Conservation (phyloP, 257 asterid genomes). For the Haberlea rhodopensis region DNA sequence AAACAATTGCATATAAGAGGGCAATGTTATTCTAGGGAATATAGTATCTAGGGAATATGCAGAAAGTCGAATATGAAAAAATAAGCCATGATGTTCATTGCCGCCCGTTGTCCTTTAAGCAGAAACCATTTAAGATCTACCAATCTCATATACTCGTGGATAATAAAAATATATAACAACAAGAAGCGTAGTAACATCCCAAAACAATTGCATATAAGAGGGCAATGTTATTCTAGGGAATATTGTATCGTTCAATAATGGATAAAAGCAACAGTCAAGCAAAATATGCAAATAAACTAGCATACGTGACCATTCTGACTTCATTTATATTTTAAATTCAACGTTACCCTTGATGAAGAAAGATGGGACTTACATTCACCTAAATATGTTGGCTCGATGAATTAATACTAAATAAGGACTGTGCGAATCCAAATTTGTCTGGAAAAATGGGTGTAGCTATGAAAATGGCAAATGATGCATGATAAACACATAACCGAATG, state of each 20-base stretch:
- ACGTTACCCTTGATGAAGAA: neutral
- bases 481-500: neutral
- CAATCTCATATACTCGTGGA: too few species aligned
- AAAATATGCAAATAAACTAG: neutral
- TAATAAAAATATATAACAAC: too few species aligned
- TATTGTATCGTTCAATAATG: constrained; percentile 2
- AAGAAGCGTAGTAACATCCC: neutral
- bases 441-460: neutral
- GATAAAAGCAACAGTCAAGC: constrained; percentile 5
- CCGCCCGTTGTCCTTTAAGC: neutral
- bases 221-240: constrained; percentile 1
- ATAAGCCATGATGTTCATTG: too few species aligned
- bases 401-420: constrained; percentile 3
- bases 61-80: too few species aligned
- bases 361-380: constrained; percentile 6
- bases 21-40: too few species aligned
- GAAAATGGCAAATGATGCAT: neutral
- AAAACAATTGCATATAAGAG: too few species aligned
- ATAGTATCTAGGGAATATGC: too few species aligned
- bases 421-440: constrained; percentile 28
- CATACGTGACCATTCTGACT: neutral
- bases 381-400: neutral
- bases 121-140: neutral
- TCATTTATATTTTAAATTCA: constrained; percentile 5
- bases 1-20: too few species aligned